Evolutionary conservation across 179 eudicot species (phyloP).

Genomic region (Beta lomatogona): DNA sequence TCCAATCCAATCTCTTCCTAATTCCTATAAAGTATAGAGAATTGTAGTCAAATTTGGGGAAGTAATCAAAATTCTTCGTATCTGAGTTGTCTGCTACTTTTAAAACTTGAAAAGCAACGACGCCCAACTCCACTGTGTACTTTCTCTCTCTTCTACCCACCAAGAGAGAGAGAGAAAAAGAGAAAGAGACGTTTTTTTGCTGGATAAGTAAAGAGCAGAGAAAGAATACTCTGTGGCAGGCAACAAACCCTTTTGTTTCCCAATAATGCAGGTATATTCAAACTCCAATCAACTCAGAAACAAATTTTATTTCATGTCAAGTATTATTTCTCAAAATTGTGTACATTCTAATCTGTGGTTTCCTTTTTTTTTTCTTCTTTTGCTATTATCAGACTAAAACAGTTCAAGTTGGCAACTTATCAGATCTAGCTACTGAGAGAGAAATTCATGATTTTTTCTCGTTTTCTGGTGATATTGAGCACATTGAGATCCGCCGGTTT

Average conservation of each 20-base stretch:
- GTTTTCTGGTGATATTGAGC: slow-evolving; percentile 82
- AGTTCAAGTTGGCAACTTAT: slow-evolving; percentile 69
- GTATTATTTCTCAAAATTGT: background rate
- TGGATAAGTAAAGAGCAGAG: too few relatives aligned
- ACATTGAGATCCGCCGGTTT: slow-evolving; percentile 71
- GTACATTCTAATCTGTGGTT: background rate
- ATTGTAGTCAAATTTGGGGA: background rate
- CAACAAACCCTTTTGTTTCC: background rate
- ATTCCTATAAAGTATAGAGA: too few relatives aligned
- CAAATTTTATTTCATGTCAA: background rate
- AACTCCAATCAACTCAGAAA: background rate
- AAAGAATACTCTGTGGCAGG: background rate
- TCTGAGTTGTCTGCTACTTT: background rate
- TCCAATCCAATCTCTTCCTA: background rate
- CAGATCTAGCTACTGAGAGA: slow-evolving; percentile 93
- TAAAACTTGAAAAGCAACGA: background rate
- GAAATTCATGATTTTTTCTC: slow-evolving; percentile 95
- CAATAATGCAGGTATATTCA: background rate
- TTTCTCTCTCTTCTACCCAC: too few relatives aligned
- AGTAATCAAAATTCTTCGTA: too few relatives aligned
- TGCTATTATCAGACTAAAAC: slow-evolving; percentile 57
- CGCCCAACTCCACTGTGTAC: too few relatives aligned
- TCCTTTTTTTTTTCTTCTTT: background rate
- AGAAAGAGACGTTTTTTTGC: too few relatives aligned
- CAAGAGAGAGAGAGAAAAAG: too few relatives aligned